Evolutionary conservation across 106 monocot genomes (phyloP).

Genomic region (Alisma plantagoaquatica): DNA sequence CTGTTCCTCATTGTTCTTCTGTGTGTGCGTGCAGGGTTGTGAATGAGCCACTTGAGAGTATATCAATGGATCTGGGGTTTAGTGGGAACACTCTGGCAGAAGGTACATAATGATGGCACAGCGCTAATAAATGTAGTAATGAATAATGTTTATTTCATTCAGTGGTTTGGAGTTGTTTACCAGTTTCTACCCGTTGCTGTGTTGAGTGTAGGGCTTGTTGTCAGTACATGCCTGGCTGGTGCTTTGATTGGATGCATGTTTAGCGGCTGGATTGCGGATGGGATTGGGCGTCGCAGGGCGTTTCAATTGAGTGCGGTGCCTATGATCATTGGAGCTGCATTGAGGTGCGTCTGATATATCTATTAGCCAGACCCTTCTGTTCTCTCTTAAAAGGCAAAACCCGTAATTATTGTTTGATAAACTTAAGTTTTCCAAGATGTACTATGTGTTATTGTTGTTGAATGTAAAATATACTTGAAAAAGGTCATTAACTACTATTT

Average conservation of each 20-base stretch:
- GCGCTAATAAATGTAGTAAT: too few species aligned
- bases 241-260: conserved; percentile 84
- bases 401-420: too few species aligned
- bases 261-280: conserved; percentile 90
- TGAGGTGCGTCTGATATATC: too few species aligned
- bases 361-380: too few species aligned
- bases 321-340: conserved; percentile 70
- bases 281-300: conserved; percentile 72
- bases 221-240: conserved; percentile 87
- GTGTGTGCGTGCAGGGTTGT: conserved; percentile 60
- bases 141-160: too few species aligned
- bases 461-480: too few species aligned
- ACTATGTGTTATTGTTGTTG: too few species aligned
- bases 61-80: conserved; percentile 84
- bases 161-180: background rate
- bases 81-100: conserved; percentile 77
- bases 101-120: too few species aligned
- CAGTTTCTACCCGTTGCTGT: too few species aligned
- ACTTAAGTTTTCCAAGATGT: too few species aligned
- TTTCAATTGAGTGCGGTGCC: conserved; percentile 90
- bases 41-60: conserved; percentile 89
- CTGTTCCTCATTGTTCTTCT: background rate
- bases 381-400: too few species aligned
- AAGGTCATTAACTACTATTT: too few species aligned
- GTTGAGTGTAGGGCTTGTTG: conserved; percentile 67